Conservation (phyloP, 305 asterid species). For the Fraxinus baroniana region DNA sequence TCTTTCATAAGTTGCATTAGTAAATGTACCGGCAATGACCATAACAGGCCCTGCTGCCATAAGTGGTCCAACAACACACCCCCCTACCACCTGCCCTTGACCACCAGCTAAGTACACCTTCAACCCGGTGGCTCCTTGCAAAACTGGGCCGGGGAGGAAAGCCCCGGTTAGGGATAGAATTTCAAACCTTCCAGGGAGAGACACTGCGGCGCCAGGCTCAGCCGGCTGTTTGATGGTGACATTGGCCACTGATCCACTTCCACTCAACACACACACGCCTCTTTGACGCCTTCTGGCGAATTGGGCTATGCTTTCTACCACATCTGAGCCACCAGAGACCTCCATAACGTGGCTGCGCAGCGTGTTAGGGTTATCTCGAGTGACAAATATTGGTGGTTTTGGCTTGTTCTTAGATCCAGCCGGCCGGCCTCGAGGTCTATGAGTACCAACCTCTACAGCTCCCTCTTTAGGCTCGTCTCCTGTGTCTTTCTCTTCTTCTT, state of each 20-base stretch:
- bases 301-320: slow-evolving; percentile 64
- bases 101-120: slow-evolving; percentile 70
- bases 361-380: slow-evolving; percentile 81
- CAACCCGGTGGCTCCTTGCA: slow-evolving; percentile 61
- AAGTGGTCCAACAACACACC: slow-evolving; percentile 70
- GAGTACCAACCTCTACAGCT: slow-evolving; percentile 56
- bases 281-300: slow-evolving; percentile 70
- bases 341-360: slow-evolving; percentile 80
- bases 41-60: slow-evolving; percentile 72
- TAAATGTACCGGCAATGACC: slow-evolving; percentile 69
- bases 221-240: slow-evolving; percentile 73
- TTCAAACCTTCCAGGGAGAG: slow-evolving; percentile 71
- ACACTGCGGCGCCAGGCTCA: slow-evolving; percentile 51
- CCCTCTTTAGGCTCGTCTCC: slow-evolving; percentile 54
- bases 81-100: slow-evolving; percentile 81
- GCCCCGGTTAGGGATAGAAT: slow-evolving; percentile 68
- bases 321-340: slow-evolving; percentile 61
- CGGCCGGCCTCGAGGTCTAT: slow-evolving; percentile 77
- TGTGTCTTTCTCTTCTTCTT: slow-evolving; percentile 43
- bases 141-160: slow-evolving; percentile 68
- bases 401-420: slow-evolving; percentile 62
- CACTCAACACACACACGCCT: slow-evolving; percentile 75
- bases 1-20: slow-evolving; percentile 73
- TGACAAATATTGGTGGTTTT: slow-evolving; percentile 71
- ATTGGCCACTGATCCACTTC: slow-evolving; percentile 65